Evolutionary conservation across 129 eudicot genomes (phyloP), one percentile per base, ranked within the genome.

Genomic region (Calendula officinalis): DNA sequence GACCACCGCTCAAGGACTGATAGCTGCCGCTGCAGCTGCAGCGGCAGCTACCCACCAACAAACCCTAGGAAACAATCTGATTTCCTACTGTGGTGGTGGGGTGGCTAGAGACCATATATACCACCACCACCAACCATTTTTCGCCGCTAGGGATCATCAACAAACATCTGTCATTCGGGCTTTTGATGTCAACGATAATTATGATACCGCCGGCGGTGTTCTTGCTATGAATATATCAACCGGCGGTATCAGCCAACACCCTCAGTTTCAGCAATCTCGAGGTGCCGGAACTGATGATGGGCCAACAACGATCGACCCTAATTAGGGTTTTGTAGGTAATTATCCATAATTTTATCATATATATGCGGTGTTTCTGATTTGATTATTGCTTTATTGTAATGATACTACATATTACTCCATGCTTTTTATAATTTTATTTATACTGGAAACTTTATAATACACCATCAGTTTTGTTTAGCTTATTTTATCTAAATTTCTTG

Each of bases 221-320:
- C 81, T 87, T 14, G 95, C 87, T 1, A 84, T 83, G 85, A 87
- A 87, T 37, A 75, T 78, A 63, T 72, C 90, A 3, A 70, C 77
- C 0, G 62, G 73, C 3, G 68, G 78, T 3, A 69, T 83, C 3
- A 86, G 95, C 11, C 95, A 80, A 55, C 76, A 83, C 48, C 61
- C 83, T 0, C 88, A 82, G 50, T 77, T 84, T 57, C 95, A 81
- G 55, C 85, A 80, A 33, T 66, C 88, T 3, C 67, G 69, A 36
- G 80, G 76, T 14, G 82, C 78, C 12, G 84, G 75, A 9, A 80
- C 74, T 0, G 86, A 80, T 15, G 91, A 82, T 60, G 70, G 85
- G 58, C 77, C 80, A 7, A 78, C 87, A 17, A 74, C 85, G 3
- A 74, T 84, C 17, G 88, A 87, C 56, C 95, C 91, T 7, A 80